Base-by-base conservation (phyloP, 2,329 filamentous ascomycete genomes). In the Monosporascus sp. region DNA sequence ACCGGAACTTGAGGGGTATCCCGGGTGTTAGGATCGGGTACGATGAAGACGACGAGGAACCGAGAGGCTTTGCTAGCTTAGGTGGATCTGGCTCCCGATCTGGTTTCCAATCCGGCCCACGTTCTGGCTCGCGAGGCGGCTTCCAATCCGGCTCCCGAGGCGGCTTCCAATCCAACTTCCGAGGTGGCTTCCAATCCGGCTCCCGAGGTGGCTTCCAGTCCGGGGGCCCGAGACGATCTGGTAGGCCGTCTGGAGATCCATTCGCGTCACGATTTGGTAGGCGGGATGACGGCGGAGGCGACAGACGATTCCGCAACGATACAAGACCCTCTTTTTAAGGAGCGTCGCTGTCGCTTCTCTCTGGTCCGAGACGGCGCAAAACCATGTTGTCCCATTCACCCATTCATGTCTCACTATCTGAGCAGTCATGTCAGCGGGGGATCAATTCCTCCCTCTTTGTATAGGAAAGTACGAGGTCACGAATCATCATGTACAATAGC, bases 1-100 rank as follows among this genome's bases (percentile, higher is more conserved):
- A 59, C 22, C 62, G 65, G 50, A 49, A 68, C 68, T 24, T 69
- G 43, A 1, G 7, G 38, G 8, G 47, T 26, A 3, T 74, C 60
- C 51, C 46, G 6, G 67, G 67, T 7, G 9, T 69, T 31, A 58
- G 61, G 38, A 49, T 69, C 8, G 65, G 62, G 14, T n/a, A 56
- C 26, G 58, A 65, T 34, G 34, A 56, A 5, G 38, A 46, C 4
- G 49, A 49, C 2, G 49, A 50, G 3, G 44, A 52, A 16, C n/a
- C 34, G 24, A 50, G 51, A 46, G 51, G 48, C 24, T 48, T 49
- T 48, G 27, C 51, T 45, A 46, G 34, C 20, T 40, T 50, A 20
- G 52, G 51, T 11, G 49, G 47, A 14, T 40, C 50, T 11, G 31
- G 11, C 11, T 34, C 31, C 11, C 31, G 31, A 34, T 34, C 31